Base-by-base conservation (phyloP, 805 yeast genomes). In the Lachancea waltii region DNA sequence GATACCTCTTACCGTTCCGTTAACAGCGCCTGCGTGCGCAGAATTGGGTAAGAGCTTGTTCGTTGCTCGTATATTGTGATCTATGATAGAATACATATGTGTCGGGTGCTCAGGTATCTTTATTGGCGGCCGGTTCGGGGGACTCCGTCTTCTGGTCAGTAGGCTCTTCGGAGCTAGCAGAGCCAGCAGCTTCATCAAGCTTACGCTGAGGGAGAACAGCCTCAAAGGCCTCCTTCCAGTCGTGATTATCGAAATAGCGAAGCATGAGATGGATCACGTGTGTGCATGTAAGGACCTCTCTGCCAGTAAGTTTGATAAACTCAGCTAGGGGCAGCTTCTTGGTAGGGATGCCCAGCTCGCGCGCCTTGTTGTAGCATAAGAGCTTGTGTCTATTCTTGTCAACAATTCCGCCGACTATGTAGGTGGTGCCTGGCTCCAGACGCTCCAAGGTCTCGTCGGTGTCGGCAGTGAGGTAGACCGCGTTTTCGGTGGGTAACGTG, bases 371-470 rank as follows among this genome's bases (percentile, higher is more conserved):
- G 33, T 75, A 69, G 58, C 98, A 90, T 23, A 90, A 61, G 45
- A 70, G 68, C 60, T 85, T 85, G 64, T 87, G 81, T 50, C 97
- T 73, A 43, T 94, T 94, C 59, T 90, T 90, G 59, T 90, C 98
- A 3, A 90, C 97, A 40, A 90, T 90, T 0, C 97, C 98, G 7
- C 98, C 98, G 35, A 90, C 78, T 30, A 90, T 76, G 50, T 90
- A 90, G 0, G 94, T 84, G 56, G 70, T 67, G 3, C 81, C 84
- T 4, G 77, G 75, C 44, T 80, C 77, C 38, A 90, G 65, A 18
- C 67, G 73, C 8, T 72, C 75, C 24, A 92, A 51, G 16, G 68
- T 75, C 6, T 81, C 82, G 7, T 79, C 83, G 0, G 96, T 81
- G 51, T 90, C 98, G 0, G 97, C 94, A 0, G 95, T 80, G 25